Evolutionary conservation across 768 basidiomycete genomes (phyloP).

Genomic region (Lactifluus echinatus): DNA sequence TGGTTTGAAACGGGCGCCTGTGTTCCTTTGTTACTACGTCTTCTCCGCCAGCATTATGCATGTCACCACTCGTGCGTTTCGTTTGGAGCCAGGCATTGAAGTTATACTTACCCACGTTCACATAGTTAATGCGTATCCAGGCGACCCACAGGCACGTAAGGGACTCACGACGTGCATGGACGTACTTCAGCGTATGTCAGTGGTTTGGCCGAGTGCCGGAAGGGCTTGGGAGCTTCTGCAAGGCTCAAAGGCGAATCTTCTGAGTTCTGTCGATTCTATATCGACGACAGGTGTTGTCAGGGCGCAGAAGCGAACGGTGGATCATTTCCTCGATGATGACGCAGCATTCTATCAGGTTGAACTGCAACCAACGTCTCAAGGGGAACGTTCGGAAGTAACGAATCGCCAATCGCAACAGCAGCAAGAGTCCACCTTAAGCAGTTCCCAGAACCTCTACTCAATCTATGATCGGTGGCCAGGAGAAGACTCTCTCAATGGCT

Average conservation of each 20-base stretch:
- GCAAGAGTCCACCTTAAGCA: slow-evolving; percentile 1
- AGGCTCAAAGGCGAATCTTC: slow-evolving; percentile 42
- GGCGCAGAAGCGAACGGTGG: slow-evolving; percentile 53
- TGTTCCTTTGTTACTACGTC: slow-evolving; percentile 69
- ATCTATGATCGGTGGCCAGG: slow-evolving; percentile 42
- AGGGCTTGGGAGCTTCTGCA: slow-evolving; percentile 66
- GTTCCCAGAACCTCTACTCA: slow-evolving; percentile 24
- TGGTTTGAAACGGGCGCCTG: slow-evolving; percentile 50
- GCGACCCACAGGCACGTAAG: slow-evolving; percentile 59
- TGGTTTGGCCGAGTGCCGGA: slow-evolving; percentile 68
- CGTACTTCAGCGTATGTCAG: slow-evolving; percentile 52
- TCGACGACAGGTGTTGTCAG: slow-evolving; percentile 22
- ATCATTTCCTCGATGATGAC: slow-evolving; percentile 32
- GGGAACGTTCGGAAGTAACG: slow-evolving; percentile 4
- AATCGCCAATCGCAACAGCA: slow-evolving; percentile 19
- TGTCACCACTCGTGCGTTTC: slow-evolving; percentile 53
- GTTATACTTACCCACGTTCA: neutral
- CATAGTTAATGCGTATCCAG: slow-evolving; percentile 52
- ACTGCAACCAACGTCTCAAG: slow-evolving; percentile 3
- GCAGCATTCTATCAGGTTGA: slow-evolving; percentile 3
- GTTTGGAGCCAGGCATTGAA: neutral
- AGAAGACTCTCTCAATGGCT: slow-evolving; percentile 22
- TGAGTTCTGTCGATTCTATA: slow-evolving; percentile 1
- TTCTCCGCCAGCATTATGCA: slow-evolving; percentile 80
- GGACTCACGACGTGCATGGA: slow-evolving; percentile 63